Base-by-base conservation (phyloP, 345 rosid species). In the Salix suchowensis region DNA sequence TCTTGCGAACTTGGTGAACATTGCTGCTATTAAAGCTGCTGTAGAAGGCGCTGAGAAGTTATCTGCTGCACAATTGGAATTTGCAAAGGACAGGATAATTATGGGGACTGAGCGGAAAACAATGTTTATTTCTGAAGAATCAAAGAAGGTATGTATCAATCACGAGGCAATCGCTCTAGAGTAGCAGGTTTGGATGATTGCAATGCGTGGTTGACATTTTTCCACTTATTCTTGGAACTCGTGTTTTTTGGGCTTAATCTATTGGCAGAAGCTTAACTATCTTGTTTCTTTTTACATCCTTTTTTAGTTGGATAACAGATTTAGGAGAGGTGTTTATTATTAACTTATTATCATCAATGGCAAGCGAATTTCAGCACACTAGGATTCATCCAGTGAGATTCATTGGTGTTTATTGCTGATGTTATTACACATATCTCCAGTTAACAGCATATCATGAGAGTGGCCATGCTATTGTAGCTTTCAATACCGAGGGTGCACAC, bases 1-100 rank as follows among this genome's bases (percentile, higher is more conserved):
- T 92, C 97, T 93, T 44, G 94, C 99, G 75, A 93, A 96, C 82
- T 87, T 96, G 85, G 98, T 93, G 64, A 96, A 96, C 67, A 90
- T 96, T 80, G 99, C 98, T 79, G 99, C 99, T 80, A 92, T 96
- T 79, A 96, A 93, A 89, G 99, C 97, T 80, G 99, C 99, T 74
- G 97, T 96, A 71, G 99, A 93, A 40, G 99, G 98, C 26, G 97
- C 92, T 16, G 97, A 93, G 72, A 90, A 90, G 80, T 79, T 96
- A 73, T 86, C 86, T 78, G 72, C 96, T 73, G 58, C 78, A 15
- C 98, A 96, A 78, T 82, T 96, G 80, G 99, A 96, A 84, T 92
- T 91, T 72, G 99, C 99, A 19, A 96, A 96, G 78, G 99, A 96
- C 81, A 83, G 97, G 83, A 93, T 93, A 75, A 66, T 96, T 32